Conservation (phyloP, 2,329 filamentous ascomycete species). For the Talaromyces islandicus region DNA sequence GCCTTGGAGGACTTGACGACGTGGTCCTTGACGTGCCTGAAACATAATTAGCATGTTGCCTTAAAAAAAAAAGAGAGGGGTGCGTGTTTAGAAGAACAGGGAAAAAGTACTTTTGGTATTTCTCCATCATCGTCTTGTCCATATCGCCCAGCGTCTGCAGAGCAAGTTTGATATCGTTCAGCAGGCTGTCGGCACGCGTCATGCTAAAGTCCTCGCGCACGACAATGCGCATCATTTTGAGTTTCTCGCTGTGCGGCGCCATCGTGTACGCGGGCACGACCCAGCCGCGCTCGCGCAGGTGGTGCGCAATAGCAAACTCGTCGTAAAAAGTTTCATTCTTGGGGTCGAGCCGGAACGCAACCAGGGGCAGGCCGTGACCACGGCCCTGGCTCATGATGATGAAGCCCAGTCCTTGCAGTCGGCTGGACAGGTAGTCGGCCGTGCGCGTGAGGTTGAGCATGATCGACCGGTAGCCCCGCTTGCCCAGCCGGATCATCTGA, state of each 20-base stretch:
- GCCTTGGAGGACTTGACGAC: conserved; percentile 48
- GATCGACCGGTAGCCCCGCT: conserved; percentile 84
- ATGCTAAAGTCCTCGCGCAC: conserved; percentile 88
- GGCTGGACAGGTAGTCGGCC: conserved; percentile 75
- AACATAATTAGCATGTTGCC: not conserved
- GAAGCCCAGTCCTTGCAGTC: conserved; percentile 71
- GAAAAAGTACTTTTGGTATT: conserved; percentile 55
- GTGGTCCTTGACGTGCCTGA: conserved; percentile 51
- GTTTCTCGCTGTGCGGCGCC: conserved; percentile 75
- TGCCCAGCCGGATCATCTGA: conserved; percentile 89
- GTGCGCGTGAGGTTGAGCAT: conserved; percentile 91
- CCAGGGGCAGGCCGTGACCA: conserved; percentile 77
- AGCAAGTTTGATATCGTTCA: conserved; percentile 73
- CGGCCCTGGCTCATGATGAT: conserved; percentile 77
- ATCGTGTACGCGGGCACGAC: conserved; percentile 95
- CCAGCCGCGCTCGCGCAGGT: conserved; percentile 82
- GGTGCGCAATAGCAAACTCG: conserved; percentile 75
- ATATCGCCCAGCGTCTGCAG: conserved; percentile 65
- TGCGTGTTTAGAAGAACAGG: not conserved
- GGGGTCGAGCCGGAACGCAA: conserved; percentile 73
- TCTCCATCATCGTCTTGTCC: conserved; percentile 64
- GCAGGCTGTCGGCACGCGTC: conserved; percentile 70
- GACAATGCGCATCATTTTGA: conserved; percentile 90
- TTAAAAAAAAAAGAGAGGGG: not conserved
- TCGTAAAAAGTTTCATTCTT: conserved; percentile 56